Base-by-base conservation (phyloP, 805 yeast genomes). In the Candida silvatica region DNA sequence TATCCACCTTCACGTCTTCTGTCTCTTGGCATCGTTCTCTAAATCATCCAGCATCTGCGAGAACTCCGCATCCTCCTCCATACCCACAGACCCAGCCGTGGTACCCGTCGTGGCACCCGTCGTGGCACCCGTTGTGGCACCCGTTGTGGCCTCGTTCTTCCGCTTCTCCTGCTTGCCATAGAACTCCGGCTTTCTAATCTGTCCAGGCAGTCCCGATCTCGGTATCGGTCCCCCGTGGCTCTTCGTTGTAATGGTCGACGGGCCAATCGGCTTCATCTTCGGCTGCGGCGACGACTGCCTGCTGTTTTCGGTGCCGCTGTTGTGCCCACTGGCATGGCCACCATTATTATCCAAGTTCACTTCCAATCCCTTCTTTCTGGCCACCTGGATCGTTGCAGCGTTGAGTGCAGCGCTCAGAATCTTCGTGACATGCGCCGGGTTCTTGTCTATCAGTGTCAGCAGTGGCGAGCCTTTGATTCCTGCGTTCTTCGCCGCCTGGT, bases 401-500 rank as follows among this genome's bases (percentile, higher is more conserved):
- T 83, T 80, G 48, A 83, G 72, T 2, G 92, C 92, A 27, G 83
- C 82, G 5, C 83, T 85, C 43, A 83, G 63, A 41, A 83, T 82
- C 51, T 77, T 76, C 35, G 86, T 82, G 34, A 83, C 72, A 54
- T 82, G 88, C 40, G 76, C 80, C 3, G 94, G 94, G 35, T 84
- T 84, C 43, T 77, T 78, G 38, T 83, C 90, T 48, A 82, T 84
- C 49, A 80, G 66, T 22, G 84, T 80, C 11, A 82, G 76, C 41
- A 83, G 61, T 4, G 92, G 88, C 47, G 82, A 81, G 16, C 86
- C 84, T 1, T 77, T 75, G 39, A 83, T 78, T 14, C 92, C 88
- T 25, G 81, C 84, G 46, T 77, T 78, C 47, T 87, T 84, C 0
- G 95, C 95, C 6, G 88, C 88, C 45, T 79, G 88, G 39, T 82